A percentile compares a stretch with the other conserved stretches of the same genome.
Conservation (phyloP, 2,329 filamentous ascomycete species). For the Penicillium oxalicum region DNA sequence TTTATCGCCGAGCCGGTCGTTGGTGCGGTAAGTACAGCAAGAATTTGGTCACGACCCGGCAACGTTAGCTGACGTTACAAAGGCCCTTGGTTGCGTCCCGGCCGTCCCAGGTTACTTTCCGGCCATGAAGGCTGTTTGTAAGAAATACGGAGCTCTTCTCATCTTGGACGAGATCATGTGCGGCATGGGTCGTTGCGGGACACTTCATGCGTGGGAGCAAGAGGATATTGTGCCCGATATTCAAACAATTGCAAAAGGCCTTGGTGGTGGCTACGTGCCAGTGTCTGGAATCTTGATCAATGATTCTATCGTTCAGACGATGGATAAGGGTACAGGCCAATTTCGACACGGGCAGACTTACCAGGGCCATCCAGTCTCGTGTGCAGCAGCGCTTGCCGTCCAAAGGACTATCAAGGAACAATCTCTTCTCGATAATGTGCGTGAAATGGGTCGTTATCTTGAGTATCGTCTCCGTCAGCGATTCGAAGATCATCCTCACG, state of each 20-base stretch:
- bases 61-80: neutral
- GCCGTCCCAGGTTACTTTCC: conserved; percentile 62
- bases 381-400: conserved; percentile 55
- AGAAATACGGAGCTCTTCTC: conserved; percentile 65
- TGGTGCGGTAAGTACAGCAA: conserved; percentile 52
- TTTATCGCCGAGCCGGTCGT: conserved; percentile 70
- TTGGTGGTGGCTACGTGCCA: conserved; percentile 53
- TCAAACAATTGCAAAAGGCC: conserved; percentile 54
- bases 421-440: conserved; percentile 54
- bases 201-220: conserved; percentile 55
- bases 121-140: conserved; percentile 63
- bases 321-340: conserved; percentile 43
- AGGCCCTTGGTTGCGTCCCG: conserved; percentile 64
- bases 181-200: conserved; percentile 55
- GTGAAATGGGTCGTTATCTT: conserved; percentile 46
- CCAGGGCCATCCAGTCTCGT: conserved; percentile 55
- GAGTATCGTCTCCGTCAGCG: conserved; percentile 39
- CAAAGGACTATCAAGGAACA: conserved; percentile 56
- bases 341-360: conserved; percentile 57
- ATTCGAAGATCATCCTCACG: conserved; percentile 43
- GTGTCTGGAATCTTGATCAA: conserved; percentile 52
- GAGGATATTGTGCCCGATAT: conserved; percentile 55
- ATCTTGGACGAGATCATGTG: conserved; percentile 75
- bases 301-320: conserved; percentile 43
- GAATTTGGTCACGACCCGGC: neutral